Base-by-base conservation (phyloP, 2,329 filamentous ascomycete genomes). In the Hypoxylon sp. region DNA sequence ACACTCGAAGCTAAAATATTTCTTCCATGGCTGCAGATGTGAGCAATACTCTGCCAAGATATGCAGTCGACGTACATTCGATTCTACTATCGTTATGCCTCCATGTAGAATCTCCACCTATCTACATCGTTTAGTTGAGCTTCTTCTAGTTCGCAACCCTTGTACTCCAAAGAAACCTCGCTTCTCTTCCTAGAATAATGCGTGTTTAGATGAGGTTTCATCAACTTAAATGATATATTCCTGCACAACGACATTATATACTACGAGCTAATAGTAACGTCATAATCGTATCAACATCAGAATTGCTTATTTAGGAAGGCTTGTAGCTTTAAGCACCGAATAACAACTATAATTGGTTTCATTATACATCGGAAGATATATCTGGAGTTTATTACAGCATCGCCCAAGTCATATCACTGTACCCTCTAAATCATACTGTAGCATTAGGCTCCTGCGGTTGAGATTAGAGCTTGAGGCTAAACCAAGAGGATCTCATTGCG, bases 1-100 rank as follows among this genome's bases (percentile, higher is more conserved):
- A 31, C 8, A 3, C 13, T 50, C 24, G 2, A 50, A 11, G 24
- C 6, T 27, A n/a, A 11, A 50, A 29, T 15, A 15, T 50, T 6
- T 15, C 24, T 27, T 48, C n/a, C 15, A 13, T 13, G 24, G 24
- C 3, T 29, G 6, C 11, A 27, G 6, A 42, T 17, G 37, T 50
- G 27, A 31, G 13, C 27, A 31, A 50, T n/a, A 11, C 32, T 50
- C 31, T n/a, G 60, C 52, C 46, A 56, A 62, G 51, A 56, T 27
- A 35, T 62, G 46, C 32, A 44, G 24, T 27, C 27, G 51, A 51
- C 24, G 37, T 29, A 48, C 19, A n/a, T 31, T 44, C 3, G 13
- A 42, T 17, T 54, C 6, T 6, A 42, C 39, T 7, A 42, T 10
- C n/a, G n/a, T 8, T 10, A 62, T 42, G 29, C 54, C 29, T 55